Evolutionary conservation across 192 early-diverging fungal species (phyloP).

Genomic region (Cladochytrium replicatum): DNA sequence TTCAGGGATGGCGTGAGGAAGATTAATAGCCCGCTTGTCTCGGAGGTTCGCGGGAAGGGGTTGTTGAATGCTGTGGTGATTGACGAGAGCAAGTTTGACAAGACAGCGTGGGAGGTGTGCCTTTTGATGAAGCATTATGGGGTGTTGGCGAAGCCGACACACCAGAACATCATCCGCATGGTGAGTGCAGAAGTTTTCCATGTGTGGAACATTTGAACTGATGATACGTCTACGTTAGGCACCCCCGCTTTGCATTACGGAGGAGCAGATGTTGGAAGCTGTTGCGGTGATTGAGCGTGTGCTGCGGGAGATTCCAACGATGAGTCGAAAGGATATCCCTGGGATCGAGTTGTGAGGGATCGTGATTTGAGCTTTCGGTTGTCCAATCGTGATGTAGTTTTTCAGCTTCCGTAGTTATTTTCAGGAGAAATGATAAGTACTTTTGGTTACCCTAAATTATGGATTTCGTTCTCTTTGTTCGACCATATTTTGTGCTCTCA

Average conservation of each 20-base stretch:
- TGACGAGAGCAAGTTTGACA: conserved; percentile 64
- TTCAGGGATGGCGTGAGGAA: conserved; percentile 71
- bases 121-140: conserved; percentile 85
- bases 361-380: too few relatives aligned
- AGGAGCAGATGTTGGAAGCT: conserved; percentile 73
- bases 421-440: too few relatives aligned
- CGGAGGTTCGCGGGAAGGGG: conserved; percentile 75
- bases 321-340: conserved; percentile 50
- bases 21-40: conserved; percentile 68
- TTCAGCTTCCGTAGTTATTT: too few relatives aligned
- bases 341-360: too few relatives aligned
- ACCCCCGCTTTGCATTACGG: conserved; percentile 90
- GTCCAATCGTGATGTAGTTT: too few relatives aligned
- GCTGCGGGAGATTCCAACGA: conserved; percentile 58
- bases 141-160: conserved; percentile 95
- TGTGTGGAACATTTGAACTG: background rate
- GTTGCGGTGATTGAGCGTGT: conserved; percentile 68
- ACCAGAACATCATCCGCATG: conserved; percentile 95
- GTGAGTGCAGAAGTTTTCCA: conserved; percentile 1
- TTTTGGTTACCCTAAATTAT: too few relatives aligned
- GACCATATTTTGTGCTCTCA: too few relatives aligned
- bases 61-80: conserved; percentile 95
- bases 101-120: conserved; percentile 95
- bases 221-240: too few relatives aligned
- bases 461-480: too few relatives aligned